Evolutionary conservation across 768 basidiomycete species (phyloP).

Genomic region (Pleurotus tuber-regium): DNA sequence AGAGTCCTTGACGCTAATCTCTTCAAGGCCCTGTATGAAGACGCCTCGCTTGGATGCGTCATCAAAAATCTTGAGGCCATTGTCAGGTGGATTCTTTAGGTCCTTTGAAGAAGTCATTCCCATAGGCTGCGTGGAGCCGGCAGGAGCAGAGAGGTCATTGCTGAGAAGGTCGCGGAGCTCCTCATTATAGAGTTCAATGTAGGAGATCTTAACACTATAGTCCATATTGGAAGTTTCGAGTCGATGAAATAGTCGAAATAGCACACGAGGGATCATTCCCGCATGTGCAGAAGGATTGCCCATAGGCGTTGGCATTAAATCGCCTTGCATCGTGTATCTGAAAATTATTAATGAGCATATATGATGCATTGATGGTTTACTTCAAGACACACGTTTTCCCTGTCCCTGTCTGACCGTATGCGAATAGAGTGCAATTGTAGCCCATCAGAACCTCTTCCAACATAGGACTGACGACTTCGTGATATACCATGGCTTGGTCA

Average conservation of each 20-base stretch:
- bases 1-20: slow-evolving; percentile 78
- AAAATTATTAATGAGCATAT: slow-evolving; percentile 1
- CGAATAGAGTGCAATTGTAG: slow-evolving; percentile 97
- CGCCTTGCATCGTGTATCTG: slow-evolving; percentile 97
- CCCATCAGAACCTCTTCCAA: slow-evolving; percentile 91
- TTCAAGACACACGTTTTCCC: slow-evolving; percentile 86
- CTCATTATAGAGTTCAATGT: slow-evolving; percentile 96
- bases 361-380: neutral
- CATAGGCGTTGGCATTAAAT: slow-evolving; percentile 76
- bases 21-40: slow-evolving; percentile 93
- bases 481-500: slow-evolving; percentile 91
- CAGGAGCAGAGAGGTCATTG: slow-evolving; percentile 69
- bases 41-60: slow-evolving; percentile 87
- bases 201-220: slow-evolving; percentile 92
- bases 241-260: slow-evolving; percentile 88
- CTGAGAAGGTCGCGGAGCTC: slow-evolving; percentile 93
- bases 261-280: slow-evolving; percentile 93
- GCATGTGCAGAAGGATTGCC: slow-evolving; percentile 87
- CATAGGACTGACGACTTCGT: slow-evolving; percentile 91
- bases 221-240: slow-evolving; percentile 77
- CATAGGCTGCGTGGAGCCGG: slow-evolving; percentile 75
- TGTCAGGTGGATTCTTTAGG: slow-evolving; percentile 31
- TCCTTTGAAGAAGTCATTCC: slow-evolving; percentile 58
- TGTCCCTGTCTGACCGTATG: slow-evolving; percentile 98
- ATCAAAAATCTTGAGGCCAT: slow-evolving; percentile 87